phyloP scores from a whole-genome alignment of 1,284 basidiomycete species.

The Trichosporon sp. region DNA sequence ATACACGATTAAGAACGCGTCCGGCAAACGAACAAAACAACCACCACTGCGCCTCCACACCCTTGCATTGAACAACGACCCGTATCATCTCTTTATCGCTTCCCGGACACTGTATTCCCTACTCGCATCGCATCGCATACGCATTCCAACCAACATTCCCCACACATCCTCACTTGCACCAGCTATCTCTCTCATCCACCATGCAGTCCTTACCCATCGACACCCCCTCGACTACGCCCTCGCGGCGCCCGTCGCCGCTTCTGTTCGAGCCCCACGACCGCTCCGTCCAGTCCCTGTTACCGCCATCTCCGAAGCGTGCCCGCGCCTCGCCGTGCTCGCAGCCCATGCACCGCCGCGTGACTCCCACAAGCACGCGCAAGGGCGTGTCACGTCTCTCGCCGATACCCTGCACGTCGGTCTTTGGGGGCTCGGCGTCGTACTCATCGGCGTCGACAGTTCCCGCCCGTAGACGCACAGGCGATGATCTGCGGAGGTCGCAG shows the following conservation, averaged over 20 bases:
- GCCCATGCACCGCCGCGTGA: slow-evolving; percentile 19
- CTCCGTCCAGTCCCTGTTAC: background rate
- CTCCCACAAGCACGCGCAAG: slow-evolving; percentile 15
- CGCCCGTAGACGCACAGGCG: slow-evolving; percentile 8
- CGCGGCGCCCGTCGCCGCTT: background rate
- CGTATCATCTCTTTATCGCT: background rate
- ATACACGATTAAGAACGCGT: slow-evolving; percentile 5
- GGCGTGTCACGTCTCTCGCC: slow-evolving; percentile 20
- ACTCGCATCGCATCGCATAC: slow-evolving; percentile 10
- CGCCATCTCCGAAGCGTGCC: slow-evolving; percentile 45
- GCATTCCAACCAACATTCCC: background rate
- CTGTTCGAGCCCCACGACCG: background rate
- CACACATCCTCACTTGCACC: background rate
- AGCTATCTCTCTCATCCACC: background rate
- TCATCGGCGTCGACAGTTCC: slow-evolving; percentile 8
- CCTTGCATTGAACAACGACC: slow-evolving; percentile 9
- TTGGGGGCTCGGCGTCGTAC: slow-evolving; percentile 12
- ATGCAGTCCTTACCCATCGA: slow-evolving; percentile 9
- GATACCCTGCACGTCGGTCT: background rate
- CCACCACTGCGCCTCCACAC: background rate
- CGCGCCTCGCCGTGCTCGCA: slow-evolving; percentile 38
- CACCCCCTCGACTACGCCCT: background rate
- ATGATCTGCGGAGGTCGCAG: slow-evolving; percentile 11
- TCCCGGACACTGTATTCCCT: slow-evolving; percentile 2
- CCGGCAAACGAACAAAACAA: background rate